Conservation (phyloP, 208 protist species). For the Tritrichomonas foetus region DNA sequence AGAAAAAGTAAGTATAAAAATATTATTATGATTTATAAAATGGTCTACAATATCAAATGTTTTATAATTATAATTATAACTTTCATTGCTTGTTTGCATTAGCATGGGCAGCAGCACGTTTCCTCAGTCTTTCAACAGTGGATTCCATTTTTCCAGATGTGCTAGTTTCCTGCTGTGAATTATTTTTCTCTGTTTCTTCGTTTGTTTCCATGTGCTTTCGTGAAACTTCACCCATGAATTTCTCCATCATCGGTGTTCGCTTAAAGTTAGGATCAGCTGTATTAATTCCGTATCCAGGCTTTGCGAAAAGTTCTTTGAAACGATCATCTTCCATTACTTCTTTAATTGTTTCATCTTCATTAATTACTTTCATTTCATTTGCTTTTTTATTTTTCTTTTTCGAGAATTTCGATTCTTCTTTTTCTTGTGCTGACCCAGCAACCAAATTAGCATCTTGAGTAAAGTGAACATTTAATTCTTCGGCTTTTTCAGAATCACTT, state of each 20-base stretch:
- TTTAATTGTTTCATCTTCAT: neutral
- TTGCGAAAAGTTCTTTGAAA: neutral
- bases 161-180: neutral
- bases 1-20: too few relatives aligned
- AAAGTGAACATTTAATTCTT: neutral
- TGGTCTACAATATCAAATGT: too few relatives aligned
- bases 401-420: neutral
- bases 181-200: neutral
- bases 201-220: neutral
- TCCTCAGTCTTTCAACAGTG: neutral
- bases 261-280: neutral
- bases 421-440: neutral
- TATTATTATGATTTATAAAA: too few relatives aligned
- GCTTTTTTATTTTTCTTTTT: neutral
- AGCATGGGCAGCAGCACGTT: neutral
- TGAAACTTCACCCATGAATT: neutral
- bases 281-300: slow-evolving; percentile 10
- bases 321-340: neutral
- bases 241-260: neutral
- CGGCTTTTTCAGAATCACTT: neutral
- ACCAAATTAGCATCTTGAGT: neutral
- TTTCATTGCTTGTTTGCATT: too few relatives aligned
- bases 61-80: too few relatives aligned
- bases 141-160: neutral
- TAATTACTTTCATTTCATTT: neutral